phyloP scores from a whole-genome alignment of 257 asterid species.

The Solanum peruvianum region DNA sequence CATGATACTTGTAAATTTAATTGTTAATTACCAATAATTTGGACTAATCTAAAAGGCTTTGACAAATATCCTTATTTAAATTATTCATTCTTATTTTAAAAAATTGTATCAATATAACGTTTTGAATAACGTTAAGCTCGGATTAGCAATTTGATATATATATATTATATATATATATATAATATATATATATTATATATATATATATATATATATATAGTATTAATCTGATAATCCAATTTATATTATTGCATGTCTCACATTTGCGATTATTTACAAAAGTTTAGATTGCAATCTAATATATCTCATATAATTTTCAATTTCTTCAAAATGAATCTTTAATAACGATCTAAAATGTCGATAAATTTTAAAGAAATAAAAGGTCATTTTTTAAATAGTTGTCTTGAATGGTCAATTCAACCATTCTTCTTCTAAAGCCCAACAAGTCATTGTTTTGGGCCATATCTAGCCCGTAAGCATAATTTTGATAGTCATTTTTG shows the following conservation, averaged over 20 bases:
- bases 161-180: not conserved
- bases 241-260: accelerated
- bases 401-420: not conserved
- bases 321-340: not conserved
- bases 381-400: not conserved
- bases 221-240: not conserved
- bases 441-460: not conserved
- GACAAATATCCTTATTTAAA: not conserved
- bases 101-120: not conserved
- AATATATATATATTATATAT: not conserved
- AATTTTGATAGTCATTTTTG: not conserved
- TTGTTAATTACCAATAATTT: not conserved
- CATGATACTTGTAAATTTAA: not conserved
- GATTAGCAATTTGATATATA: not conserved
- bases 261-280: not conserved
- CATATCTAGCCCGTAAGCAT: not conserved
- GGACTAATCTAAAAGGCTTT: not conserved
- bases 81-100: not conserved
- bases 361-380: not conserved
- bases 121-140: not conserved
- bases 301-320: not conserved
- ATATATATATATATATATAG: not conserved
- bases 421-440: not conserved
- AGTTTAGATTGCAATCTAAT: not conserved
- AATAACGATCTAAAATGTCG: not conserved